phyloP scores from a whole-genome alignment of 129 eudicot genomes.

The carrot (Daucus carota) region DH1_v3.0 NC_030388.2:12652001-12652500 shows the following conservation, averaged over 20 bases:
- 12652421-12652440: not conserved
- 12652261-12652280: no score
- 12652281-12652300: not conserved
- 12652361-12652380: not conserved
- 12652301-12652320: not conserved
- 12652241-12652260: no score
- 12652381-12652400: not conserved
- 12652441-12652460: not conserved
- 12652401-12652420: not conserved
- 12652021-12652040: not conserved
- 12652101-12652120: not conserved
- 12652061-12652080: not conserved
- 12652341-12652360: no score
- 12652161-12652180: no score
- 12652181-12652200: no score
- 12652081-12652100: not conserved
- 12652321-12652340: not conserved
- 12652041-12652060: not conserved
- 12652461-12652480: not conserved
- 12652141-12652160: no score
- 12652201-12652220: no score
- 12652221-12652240: no score
- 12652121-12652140: no score
- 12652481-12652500: constrained; percentile 35
- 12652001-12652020: not conserved